phyloP scores from a whole-genome alignment of 2,329 filamentous ascomycete genomes.

The Colletotrichum simmondsii region DNA sequence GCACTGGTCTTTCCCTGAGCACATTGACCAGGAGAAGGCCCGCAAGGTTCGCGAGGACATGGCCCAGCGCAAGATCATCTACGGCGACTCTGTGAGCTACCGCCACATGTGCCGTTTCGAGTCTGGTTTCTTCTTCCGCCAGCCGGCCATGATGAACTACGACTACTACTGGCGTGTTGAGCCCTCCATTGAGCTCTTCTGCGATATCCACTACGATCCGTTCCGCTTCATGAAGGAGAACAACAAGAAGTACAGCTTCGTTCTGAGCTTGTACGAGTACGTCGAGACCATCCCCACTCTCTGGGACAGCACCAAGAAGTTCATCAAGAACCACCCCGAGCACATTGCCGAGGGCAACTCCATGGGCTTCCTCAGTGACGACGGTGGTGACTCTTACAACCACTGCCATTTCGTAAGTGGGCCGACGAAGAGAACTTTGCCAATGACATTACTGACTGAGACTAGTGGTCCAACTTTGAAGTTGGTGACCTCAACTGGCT shows the following conservation, averaged over 20 bases:
- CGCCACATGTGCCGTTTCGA: constrained; percentile 99
- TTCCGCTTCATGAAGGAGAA: constrained; percentile 97
- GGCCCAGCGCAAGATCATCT: constrained; percentile 95
- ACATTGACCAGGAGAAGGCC: constrained; percentile 95
- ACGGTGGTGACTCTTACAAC: constrained; percentile 93
- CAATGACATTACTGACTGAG: constrained; percentile 39
- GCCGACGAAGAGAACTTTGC: neutral
- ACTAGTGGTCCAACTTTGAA: constrained; percentile 98
- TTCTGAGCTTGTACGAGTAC: constrained; percentile 95
- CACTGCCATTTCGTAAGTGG: constrained; percentile 91
- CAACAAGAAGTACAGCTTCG: constrained; percentile 98
- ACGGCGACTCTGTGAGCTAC: constrained; percentile 96
- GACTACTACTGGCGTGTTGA: constrained; percentile 99
- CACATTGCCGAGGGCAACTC: constrained; percentile 87
- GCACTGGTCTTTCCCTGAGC: constrained; percentile 97
- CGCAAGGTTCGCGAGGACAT: constrained; percentile 93
- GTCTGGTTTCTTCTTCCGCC: constrained; percentile 99
- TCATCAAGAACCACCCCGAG: constrained; percentile 90
- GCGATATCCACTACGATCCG: constrained; percentile 93
- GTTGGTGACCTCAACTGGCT: constrained; percentile 95
- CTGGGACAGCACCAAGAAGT: constrained; percentile 95
- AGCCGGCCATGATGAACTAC: constrained; percentile 92
- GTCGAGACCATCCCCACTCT: constrained; percentile 94
- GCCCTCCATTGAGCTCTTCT: constrained; percentile 95
- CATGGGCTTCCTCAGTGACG: constrained; percentile 91